Evolutionary conservation across 164 flowering plant genomes (phyloP), one percentile per base, ranked within the genome.

Genomic region (Magnolia changhungtana): DNA sequence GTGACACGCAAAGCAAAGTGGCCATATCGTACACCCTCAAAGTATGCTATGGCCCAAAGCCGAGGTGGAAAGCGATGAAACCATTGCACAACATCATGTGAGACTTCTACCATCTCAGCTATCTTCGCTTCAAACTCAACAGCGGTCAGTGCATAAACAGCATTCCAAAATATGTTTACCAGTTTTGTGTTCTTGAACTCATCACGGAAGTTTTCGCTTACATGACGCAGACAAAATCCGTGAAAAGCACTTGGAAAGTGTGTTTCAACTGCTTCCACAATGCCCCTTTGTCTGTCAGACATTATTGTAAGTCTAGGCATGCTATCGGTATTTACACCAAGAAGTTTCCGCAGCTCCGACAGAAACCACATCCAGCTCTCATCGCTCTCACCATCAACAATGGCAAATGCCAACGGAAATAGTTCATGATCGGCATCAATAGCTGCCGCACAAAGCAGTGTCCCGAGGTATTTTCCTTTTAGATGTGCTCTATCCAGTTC

Each of bases 21-120:
- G 8, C 96, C 97, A 82, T 94, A 94, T 9, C 98, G 87, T 45
- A 92, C 91, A 13, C 98, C 98, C 70, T 94, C 94, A 78, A 94
- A 94, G 79, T 92, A 92, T 69, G 98, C 92, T 14, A 92, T 90
- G 67, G 98, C 97, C 97, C 98, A 94, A 24, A 90, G 88, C 58
- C 85, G 91, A 24, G 97, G 97, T 58, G 95, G 93, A 73, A 83
- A 92, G 16, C 74, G 85, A 67, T 87, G 88, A 83, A 91, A 85
- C 98, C 98, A 94, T 11, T 81, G 80, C 72, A 92, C 66, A 23
- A 92, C 89, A 75, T 92, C 97, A 73, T 83, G 91, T 27, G 93
- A 88, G 67, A 94, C 82, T 77, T 88, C 95, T 50, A 84, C 86
- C 98, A 94, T 94, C 85, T 94, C 98, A 69, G 90, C 50, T 7